A percentile compares a stretch with the other conserved stretches of the same genome.
Conservation (phyloP, 345 rosid genomes). For the Eucalyptus microcorys region DNA sequence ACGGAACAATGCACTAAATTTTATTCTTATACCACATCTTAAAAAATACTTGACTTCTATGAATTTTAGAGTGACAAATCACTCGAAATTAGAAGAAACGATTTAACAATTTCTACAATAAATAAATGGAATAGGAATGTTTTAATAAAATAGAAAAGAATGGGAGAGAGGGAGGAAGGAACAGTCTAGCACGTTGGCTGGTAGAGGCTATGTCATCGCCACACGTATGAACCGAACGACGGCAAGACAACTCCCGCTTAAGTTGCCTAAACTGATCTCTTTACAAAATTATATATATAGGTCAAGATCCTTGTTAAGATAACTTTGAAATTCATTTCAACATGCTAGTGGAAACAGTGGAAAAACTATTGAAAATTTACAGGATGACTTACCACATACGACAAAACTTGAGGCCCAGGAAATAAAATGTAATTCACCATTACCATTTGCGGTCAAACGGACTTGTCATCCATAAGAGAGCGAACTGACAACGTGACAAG, state of each 20-base stretch:
- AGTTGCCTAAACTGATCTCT: neutral
- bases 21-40: neutral
- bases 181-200: neutral
- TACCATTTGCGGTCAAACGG: neutral
- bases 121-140: neutral
- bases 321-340: neutral
- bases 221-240: neutral
- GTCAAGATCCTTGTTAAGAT: fast-evolving
- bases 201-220: neutral
- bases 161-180: neutral
- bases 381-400: fast-evolving
- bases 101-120: neutral
- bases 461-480: neutral
- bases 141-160: neutral
- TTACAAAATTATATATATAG: fast-evolving
- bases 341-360: fast-evolving
- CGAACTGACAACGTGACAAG: neutral
- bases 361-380: neutral
- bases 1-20: neutral
- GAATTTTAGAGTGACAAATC: neutral
- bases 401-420: fast-evolving
- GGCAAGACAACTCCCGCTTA: fast-evolving
- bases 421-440: neutral
- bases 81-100: neutral
- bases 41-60: neutral